Evolutionary conservation across 768 basidiomycete genomes (phyloP).

Genomic region (Boletus edulis): DNA sequence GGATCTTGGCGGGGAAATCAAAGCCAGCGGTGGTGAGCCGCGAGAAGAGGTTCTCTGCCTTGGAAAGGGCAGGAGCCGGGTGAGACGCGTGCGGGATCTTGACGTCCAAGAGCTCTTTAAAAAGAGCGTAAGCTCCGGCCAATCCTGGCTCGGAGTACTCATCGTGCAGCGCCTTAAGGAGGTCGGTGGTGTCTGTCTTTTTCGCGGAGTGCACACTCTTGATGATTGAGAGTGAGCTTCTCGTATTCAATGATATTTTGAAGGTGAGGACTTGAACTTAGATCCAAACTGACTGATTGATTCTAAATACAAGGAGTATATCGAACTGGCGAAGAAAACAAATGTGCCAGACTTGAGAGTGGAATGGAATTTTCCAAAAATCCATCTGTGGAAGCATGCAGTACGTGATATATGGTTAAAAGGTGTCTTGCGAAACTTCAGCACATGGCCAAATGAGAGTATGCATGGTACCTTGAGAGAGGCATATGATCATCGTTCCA

Average conservation of each 20-base stretch:
- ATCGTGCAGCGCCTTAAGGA: no score
- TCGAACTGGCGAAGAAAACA: not conserved
- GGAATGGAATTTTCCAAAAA: constrained; percentile 36
- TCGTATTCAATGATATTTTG: not conserved
- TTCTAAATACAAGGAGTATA: not conserved
- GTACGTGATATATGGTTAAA: constrained; percentile 33
- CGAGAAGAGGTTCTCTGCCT: no score
- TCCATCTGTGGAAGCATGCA: constrained; percentile 33
- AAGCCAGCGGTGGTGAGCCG: no score
- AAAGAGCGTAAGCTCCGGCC: no score
- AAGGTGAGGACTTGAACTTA: not conserved
- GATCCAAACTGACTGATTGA: not conserved
- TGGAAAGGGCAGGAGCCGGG: no score
- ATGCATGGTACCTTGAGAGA: constrained; percentile 2
- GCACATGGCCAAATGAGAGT: constrained; percentile 32
- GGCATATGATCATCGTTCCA: not conserved
- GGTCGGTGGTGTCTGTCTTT: no score
- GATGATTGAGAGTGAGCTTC: not conserved
- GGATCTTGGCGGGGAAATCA: no score
- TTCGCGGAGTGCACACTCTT: not conserved
- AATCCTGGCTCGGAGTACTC: no score
- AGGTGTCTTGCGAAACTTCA: constrained; percentile 31
- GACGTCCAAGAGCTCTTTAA: no score
- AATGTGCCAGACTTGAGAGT: not conserved
- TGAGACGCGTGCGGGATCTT: no score